These are phyloP conservation scores for Didymella sp. DNA, from an alignment of 2,329 filamentous ascomycete species.

Conservation along the genomic window DNA sequence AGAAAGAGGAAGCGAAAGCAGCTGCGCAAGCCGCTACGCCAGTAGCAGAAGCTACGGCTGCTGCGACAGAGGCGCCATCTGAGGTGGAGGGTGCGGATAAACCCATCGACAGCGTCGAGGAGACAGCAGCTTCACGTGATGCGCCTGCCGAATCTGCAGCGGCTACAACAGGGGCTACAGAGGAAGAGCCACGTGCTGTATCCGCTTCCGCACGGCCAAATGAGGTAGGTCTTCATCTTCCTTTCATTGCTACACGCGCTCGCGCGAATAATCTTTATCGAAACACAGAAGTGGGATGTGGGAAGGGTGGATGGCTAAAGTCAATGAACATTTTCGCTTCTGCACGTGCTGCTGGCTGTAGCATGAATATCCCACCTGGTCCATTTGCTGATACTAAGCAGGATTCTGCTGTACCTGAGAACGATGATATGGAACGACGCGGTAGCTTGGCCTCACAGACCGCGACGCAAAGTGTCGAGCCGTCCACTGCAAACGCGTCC, in stretches of 20 bases:
- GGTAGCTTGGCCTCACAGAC: slow-evolving; percentile 29
- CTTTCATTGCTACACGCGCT: background rate
- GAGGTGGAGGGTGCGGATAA: slow-evolving; percentile 33
- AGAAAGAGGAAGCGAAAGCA: slow-evolving; percentile 49
- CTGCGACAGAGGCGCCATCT: slow-evolving; percentile 31
- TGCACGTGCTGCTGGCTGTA: slow-evolving; percentile 31
- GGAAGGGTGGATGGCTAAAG: slow-evolving; percentile 15
- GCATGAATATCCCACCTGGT: slow-evolving; percentile 14
- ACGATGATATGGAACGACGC: slow-evolving; percentile 22
- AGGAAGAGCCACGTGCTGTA: slow-evolving; percentile 24
- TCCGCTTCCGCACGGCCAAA: slow-evolving; percentile 29
- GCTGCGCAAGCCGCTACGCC: slow-evolving; percentile 42
- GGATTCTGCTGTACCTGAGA: slow-evolving; percentile 23
- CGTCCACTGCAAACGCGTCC: slow-evolving; percentile 25
- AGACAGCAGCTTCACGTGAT: slow-evolving; percentile 22
- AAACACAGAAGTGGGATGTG: slow-evolving; percentile 9
- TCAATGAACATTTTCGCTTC: slow-evolving; percentile 31
- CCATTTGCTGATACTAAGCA: slow-evolving; percentile 27
- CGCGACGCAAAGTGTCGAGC: slow-evolving; percentile 27
- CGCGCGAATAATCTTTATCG: slow-evolving; percentile 13
- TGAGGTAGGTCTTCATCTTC: slow-evolving; percentile 34
- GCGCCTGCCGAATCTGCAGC: slow-evolving; percentile 16
- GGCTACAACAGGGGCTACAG: slow-evolving; percentile 22
- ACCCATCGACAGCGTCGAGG: slow-evolving; percentile 42
- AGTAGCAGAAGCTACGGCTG: slow-evolving; percentile 29